Base-by-base conservation (phyloP, 2,329 filamentous ascomycete species). In the Albifimbria verrucaria region DNA sequence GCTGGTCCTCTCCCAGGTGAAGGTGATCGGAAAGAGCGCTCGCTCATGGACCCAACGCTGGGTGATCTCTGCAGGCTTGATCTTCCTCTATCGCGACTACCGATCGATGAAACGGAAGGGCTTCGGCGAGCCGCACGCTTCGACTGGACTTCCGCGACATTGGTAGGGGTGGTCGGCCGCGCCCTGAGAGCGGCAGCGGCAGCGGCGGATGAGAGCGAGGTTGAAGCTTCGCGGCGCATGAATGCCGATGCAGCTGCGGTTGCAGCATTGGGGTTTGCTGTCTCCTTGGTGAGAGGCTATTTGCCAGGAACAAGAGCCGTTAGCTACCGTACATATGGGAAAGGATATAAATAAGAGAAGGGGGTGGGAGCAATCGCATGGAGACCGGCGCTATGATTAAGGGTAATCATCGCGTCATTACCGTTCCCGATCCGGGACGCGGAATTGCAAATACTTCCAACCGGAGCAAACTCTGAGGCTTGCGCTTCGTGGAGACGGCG, bases 141-240 rank as follows among this genome's bases (percentile, higher is more conserved):
- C 6, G 93, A 96, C 70, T 96, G 88, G 44, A 95, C 84, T 65
- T 91, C 85, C 68, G 85, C 87, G 52, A 96, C 87, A 61, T 86
- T 86, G 49, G 87, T 93, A 21, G 91, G 92, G 2, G 89, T 86
- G 49, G 86, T 86, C 10, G 90, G 87, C 60, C 89, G 84, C 45
- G 88, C 89, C 65, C 88, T 86, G 54, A 97, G 80, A 46, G 92
- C 92, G 24, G 92, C 86, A 17, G 91, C 92, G 7, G 93, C 92
- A 12, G 93, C 93, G 7, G 92, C 90, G 32, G 89, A 87, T 41
- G 92, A 95, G 43, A 96, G 79, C 54, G 83, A 85, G 55, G 75
- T 77, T 82, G 61, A 86, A 81, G 62, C 81, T 69, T 83, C 80
- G 65, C 80, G 85, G 61, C 82, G 85, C 65, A 88, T 80, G 71